Conservation (phyloP, 768 basidiomycete genomes). For the Agaricus sinodeliciosus region DNA sequence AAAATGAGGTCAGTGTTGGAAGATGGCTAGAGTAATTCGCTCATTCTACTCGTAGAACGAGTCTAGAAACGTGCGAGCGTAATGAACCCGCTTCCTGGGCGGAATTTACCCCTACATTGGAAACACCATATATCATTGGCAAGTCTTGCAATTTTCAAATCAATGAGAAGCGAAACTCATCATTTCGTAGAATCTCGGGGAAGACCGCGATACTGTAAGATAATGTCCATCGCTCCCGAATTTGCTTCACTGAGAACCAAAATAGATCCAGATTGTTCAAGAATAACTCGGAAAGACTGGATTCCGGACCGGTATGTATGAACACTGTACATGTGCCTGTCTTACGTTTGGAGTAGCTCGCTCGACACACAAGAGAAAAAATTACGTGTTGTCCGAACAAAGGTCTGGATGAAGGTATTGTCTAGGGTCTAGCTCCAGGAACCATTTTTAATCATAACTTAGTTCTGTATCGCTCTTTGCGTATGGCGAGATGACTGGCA, state of each 20-base stretch:
- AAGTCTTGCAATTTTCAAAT: neutral
- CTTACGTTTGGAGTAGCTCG: neutral
- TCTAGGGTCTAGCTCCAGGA: neutral
- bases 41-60: neutral
- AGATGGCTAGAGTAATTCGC: neutral
- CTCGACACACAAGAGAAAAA: neutral
- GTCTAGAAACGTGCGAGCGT: neutral
- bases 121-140: neutral
- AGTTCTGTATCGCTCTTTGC: constrained; percentile 20
- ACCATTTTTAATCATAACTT: neutral
- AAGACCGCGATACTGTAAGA: neutral
- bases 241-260: neutral
- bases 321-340: too few species aligned
- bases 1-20: neutral
- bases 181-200: neutral
- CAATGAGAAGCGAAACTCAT: neutral
- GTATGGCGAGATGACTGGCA: constrained; percentile 16
- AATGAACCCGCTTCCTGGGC: too few species aligned
- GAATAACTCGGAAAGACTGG: neutral
- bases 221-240: neutral
- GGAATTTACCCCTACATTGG: neutral
- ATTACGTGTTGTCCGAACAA: constrained; percentile 3
- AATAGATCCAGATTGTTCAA: neutral
- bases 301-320: neutral
- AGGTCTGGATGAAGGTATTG: constrained; percentile 19